phyloP scores from a whole-genome alignment of 2,329 filamentous ascomycete species.

The Microcyclospora tardicrescens region DNA sequence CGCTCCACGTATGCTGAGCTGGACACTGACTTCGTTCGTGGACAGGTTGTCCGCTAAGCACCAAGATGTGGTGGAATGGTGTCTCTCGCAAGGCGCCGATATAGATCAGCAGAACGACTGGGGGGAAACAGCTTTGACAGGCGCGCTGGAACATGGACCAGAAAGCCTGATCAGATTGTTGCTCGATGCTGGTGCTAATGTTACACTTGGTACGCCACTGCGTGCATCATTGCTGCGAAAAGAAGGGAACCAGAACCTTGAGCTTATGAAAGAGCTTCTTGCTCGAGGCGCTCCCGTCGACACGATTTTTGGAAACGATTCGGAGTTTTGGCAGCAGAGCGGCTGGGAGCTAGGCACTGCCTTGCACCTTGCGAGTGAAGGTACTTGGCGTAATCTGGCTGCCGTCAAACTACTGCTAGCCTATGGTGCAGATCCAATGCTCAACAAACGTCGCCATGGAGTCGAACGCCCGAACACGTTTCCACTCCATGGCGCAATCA shows the following conservation, averaged over 20 bases:
- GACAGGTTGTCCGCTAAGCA: slow-evolving; percentile 1
- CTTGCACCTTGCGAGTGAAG: slow-evolving; percentile 1
- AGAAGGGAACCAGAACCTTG: slow-evolving; percentile 1
- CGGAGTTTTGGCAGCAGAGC: not conserved
- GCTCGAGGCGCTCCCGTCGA: slow-evolving; percentile 1
- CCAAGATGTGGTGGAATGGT: slow-evolving; percentile 1
- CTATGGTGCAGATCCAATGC: slow-evolving; percentile 1
- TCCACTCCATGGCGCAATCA: not conserved
- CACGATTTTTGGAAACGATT: slow-evolving; percentile 1
- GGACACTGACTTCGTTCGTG: not conserved
- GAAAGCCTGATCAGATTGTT: slow-evolving; percentile 1
- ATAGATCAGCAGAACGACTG: slow-evolving; percentile 1
- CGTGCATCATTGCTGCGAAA: slow-evolving; percentile 2
- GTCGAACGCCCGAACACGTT: slow-evolving; percentile 1
- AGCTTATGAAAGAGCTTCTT: slow-evolving; percentile 1
- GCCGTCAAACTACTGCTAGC: slow-evolving; percentile 1
- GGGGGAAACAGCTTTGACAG: slow-evolving; percentile 1
- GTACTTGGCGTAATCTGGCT: slow-evolving; percentile 1
- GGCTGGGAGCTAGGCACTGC: slow-evolving; percentile 1
- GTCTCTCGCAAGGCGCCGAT: slow-evolving; percentile 1
- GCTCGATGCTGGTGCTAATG: slow-evolving; percentile 1
- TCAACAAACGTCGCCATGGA: not conserved
- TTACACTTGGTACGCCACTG: slow-evolving; percentile 1
- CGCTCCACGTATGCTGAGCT: not conserved
- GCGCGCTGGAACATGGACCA: not conserved